Evolutionary conservation across 2,329 filamentous ascomycete genomes (phyloP).

Genomic region (Pseudonectria buxi): DNA sequence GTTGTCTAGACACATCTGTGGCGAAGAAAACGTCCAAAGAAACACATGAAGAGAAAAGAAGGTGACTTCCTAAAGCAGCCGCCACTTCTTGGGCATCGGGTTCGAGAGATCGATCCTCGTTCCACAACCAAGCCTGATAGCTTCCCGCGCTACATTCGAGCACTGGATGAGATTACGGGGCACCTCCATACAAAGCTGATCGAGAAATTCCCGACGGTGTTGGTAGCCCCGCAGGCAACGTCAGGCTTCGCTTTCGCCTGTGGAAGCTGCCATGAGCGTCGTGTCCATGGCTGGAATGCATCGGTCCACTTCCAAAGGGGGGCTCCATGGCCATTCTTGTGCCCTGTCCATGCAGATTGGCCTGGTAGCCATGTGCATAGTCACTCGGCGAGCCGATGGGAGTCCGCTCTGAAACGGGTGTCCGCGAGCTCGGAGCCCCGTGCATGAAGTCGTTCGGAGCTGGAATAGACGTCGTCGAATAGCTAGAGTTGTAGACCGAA

Average conservation of each 20-base stretch:
- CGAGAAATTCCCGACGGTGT: background rate
- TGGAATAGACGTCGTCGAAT: constrained; percentile 47
- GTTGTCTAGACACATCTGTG: no score
- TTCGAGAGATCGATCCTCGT: no score
- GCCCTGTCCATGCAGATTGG: constrained; percentile 30
- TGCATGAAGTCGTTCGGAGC: constrained; percentile 12
- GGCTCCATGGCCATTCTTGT: constrained; percentile 40
- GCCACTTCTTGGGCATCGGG: no score
- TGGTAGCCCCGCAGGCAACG: constrained; percentile 5
- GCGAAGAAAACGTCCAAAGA: no score
- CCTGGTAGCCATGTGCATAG: constrained; percentile 43
- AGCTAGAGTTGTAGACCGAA: constrained; percentile 42
- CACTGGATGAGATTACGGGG: background rate
- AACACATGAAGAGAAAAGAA: no score
- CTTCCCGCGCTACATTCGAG: no score
- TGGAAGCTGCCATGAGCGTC: constrained; percentile 14
- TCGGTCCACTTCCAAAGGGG: constrained; percentile 32
- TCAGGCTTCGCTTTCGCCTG: constrained; percentile 35
- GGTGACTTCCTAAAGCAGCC: no score
- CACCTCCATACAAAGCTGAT: background rate
- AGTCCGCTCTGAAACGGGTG: constrained; percentile 48
- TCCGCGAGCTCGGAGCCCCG: constrained; percentile 32
- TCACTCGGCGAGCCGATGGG: constrained; percentile 47
- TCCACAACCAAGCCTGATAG: no score
- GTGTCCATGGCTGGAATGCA: constrained; percentile 11